These are phyloP conservation scores for Pythium dissimile DNA, from an alignment of 352 stramenopile genomes.

Conservation along the genomic window DNA sequence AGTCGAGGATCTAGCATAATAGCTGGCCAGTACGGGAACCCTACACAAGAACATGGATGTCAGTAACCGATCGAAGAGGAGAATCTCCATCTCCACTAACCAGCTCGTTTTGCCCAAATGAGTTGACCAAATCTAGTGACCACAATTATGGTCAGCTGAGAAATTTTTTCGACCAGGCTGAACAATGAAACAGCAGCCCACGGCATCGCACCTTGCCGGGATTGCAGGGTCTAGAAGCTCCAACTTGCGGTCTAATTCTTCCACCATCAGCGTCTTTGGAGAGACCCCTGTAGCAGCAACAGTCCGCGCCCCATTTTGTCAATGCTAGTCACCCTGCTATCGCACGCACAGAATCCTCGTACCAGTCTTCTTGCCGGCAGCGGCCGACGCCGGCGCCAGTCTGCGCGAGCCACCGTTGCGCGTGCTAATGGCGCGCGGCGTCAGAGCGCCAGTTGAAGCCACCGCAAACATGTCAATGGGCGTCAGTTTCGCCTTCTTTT, in stretches of 20 bases:
- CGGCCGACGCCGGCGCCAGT: background rate
- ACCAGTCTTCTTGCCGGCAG: background rate
- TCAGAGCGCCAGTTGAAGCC: background rate
- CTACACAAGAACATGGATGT: background rate
- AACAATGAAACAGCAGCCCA: too few species aligned
- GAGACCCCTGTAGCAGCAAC: slow-evolving; percentile 2
- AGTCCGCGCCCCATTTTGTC: background rate
- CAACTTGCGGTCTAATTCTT: slow-evolving; percentile 12
- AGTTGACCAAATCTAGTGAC: slow-evolving; percentile 7
- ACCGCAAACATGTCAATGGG: background rate
- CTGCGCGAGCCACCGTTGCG: slow-evolving; percentile 8
- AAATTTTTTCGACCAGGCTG: too few species aligned
- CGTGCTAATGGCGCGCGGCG: slow-evolving; percentile 6
- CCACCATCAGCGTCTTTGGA: background rate
- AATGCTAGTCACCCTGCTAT: background rate
- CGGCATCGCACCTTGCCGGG: background rate
- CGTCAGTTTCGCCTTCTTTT: too few species aligned
- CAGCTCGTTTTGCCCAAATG: slow-evolving; percentile 9
- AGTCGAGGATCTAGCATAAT: slow-evolving; percentile 13
- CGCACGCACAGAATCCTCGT: background rate
- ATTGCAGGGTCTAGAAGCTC: slow-evolving; percentile 4
- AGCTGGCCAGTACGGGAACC: slow-evolving; percentile 13
- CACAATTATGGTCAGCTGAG: too few species aligned
- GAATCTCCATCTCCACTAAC: background rate
- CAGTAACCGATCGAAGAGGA: background rate